Percentiles rank a stretch among this genome's conserved stretches.
These are phyloP conservation scores for Acanthamoeba lenticulata DNA, from an alignment of 208 protist species.

Conservation along the genomic window DNA sequence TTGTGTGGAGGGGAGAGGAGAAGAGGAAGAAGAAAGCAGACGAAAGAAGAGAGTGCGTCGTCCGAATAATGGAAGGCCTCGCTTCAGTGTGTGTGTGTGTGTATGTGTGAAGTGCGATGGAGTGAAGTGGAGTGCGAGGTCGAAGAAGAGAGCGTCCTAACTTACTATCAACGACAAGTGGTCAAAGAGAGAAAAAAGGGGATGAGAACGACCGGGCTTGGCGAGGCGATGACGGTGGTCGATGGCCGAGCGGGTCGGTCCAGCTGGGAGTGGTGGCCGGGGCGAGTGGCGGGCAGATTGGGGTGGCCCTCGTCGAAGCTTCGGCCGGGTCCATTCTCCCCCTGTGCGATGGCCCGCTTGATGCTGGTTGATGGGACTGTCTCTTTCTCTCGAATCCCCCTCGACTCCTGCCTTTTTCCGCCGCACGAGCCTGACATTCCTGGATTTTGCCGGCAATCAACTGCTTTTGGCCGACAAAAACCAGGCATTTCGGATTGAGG, in stretches of 20 bases:
- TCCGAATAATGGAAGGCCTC: no score
- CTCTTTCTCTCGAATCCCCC: conserved; percentile 17
- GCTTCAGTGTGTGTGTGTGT: no score
- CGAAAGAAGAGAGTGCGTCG: no score
- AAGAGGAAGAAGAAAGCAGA: not conserved
- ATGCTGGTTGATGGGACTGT: not conserved
- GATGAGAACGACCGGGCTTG: not conserved
- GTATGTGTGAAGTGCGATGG: not conserved
- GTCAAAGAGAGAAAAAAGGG: not conserved
- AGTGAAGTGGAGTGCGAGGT: not conserved
- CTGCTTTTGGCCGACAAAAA: not conserved
- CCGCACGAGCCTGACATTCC: not conserved
- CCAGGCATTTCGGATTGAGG: not conserved
- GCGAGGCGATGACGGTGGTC: not conserved
- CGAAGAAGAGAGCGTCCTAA: not conserved
- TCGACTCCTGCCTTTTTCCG: not conserved
- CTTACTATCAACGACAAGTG: no score
- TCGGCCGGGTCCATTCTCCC: not conserved
- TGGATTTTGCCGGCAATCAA: not conserved
- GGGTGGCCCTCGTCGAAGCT: conserved; percentile 44
- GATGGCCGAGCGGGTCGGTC: not conserved
- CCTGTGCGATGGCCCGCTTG: not conserved
- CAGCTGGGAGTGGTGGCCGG: not conserved
- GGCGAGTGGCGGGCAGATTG: conserved; percentile 7
- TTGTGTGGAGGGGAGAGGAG: not conserved